Evolutionary conservation across 306 rosid species (phyloP), one percentile per base, ranked within the genome.

Genomic region (Corylus heterophylla): DNA sequence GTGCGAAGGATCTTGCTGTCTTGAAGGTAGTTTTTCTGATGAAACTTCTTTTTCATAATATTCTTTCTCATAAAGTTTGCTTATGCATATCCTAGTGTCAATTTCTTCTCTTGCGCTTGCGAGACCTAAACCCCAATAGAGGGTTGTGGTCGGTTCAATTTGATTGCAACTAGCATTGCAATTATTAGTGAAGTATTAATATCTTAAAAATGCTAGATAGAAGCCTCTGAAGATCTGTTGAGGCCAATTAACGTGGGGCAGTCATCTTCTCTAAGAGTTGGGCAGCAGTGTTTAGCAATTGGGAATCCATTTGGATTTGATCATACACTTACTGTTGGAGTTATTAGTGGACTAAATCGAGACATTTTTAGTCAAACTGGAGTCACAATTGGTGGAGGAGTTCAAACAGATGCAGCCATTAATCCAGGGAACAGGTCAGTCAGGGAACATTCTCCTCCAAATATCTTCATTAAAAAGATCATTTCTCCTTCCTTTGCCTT

Each of bases 251-350:
- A 74, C 67, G 91, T 83, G 67, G 99, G 98, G 72, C 82, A 85
- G 70, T 91, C 99, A 25, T 86, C 92, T 25, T 91, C 90, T 78
- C 84, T 95, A 35, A 92, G 77, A 89, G 99, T 95, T 39, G 99
- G 99, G 58, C 99, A 91, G 77, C 97, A 91, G 83, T 95, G 98
- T 85, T 90, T 95, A 89, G 97, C 99, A 66, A 95, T 93, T 79
- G 99, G 99, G 76, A 95, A 95, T 81, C 99, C 99, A 25, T 95
- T 95, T 85, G 99, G 99, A 68, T 95, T 95, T 55, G 98, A 93
- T 89, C 99, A 95, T 76, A 93, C 99, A 69, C 97, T 95, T 73
- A 93, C 99, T 11, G 98, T 90, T 68, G 98, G 98, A 48, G 96
- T 95, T 56, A 88, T 95, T 17, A 91, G 99, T n/a, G 98, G 99